These are phyloP conservation scores for Afroboletus lepidellus DNA, from an alignment of 1,284 basidiomycete genomes.

Conservation along the genomic window DNA sequence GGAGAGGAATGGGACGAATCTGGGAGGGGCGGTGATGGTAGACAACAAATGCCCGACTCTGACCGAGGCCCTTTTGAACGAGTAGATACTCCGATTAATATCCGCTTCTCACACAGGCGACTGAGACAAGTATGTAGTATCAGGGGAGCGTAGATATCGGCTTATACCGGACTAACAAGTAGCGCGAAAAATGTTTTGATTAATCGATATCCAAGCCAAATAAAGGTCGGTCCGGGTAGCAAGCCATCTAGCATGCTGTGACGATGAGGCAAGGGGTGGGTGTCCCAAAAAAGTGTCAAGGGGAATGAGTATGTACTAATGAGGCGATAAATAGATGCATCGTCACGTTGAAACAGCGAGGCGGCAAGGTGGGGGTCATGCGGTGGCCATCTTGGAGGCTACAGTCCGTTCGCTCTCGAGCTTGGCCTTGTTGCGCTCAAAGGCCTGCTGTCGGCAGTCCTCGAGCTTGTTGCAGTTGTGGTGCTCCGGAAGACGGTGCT, in stretches of 20 bases:
- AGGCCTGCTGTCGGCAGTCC: slow-evolving; percentile 80
- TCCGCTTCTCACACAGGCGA: background rate
- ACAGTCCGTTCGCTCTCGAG: slow-evolving; percentile 85
- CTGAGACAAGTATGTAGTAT: no score
- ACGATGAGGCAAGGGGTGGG: slow-evolving; percentile 2
- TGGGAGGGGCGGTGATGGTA: background rate
- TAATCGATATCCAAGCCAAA: slow-evolving; percentile 19
- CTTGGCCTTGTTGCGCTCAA: slow-evolving; percentile 82
- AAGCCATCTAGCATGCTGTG: slow-evolving; percentile 21
- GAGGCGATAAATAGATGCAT: slow-evolving; percentile 33
- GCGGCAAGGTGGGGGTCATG: slow-evolving; percentile 41
- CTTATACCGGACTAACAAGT: slow-evolving; percentile 1
- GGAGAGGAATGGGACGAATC: background rate
- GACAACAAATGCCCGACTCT: background rate
- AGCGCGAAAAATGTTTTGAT: slow-evolving; percentile 14
- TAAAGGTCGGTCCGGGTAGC: slow-evolving; percentile 10
- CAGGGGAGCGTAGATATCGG: background rate
- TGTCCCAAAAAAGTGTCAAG: slow-evolving; percentile 13
- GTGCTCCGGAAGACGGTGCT: slow-evolving; percentile 84
- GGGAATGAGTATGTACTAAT: slow-evolving; percentile 18
- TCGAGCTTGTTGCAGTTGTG: slow-evolving; percentile 77
- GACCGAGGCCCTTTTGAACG: background rate
- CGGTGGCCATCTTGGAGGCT: slow-evolving; percentile 77
- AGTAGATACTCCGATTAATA: background rate
- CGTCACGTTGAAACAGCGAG: slow-evolving; percentile 25